A percentile compares a stretch with the other conserved stretches of the same genome.
phyloP scores from a whole-genome alignment of 164 flowering plant species.

The Liriodendron chinense region DNA sequence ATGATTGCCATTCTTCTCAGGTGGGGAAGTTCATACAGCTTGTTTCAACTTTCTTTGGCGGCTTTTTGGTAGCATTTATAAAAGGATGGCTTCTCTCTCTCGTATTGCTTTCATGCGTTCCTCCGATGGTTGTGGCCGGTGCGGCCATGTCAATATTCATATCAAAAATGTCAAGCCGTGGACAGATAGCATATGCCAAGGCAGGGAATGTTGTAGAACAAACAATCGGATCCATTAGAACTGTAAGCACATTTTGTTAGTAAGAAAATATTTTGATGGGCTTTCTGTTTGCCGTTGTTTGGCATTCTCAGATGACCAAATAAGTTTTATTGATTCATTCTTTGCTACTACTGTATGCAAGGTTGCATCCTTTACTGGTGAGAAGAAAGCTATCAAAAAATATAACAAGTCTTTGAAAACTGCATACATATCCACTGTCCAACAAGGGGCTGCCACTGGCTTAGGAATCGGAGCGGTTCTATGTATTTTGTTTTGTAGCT shows the following conservation, averaged over 20 bases:
- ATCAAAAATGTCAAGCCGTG: constrained; percentile 27
- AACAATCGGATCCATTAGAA: constrained; percentile 36
- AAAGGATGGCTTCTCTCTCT: constrained; percentile 26
- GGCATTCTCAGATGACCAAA: neutral
- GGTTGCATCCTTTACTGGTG: constrained; percentile 90
- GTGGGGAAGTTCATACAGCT: constrained; percentile 32
- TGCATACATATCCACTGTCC: constrained; percentile 59
- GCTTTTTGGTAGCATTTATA: constrained; percentile 19
- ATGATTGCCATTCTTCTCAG: constrained; percentile 6
- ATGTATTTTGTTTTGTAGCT: constrained; percentile 41
- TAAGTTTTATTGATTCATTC: constrained; percentile 7
- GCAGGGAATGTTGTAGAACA: constrained; percentile 37
- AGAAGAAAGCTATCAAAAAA: constrained; percentile 54
- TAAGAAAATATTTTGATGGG: neutral
- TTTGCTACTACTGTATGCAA: constrained; percentile 36
- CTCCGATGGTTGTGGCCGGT: constrained; percentile 21
- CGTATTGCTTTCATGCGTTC: constrained; percentile 23
- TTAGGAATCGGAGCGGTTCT: constrained; percentile 56
- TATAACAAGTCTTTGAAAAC: constrained; percentile 49
- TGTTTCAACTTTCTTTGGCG: constrained; percentile 18
- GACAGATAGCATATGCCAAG: constrained; percentile 33
- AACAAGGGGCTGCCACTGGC: constrained; percentile 59
- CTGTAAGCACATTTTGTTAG: constrained; percentile 17
- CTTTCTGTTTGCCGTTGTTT: neutral
- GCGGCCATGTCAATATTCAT: constrained; percentile 21